Evolutionary conservation across 2,329 filamentous ascomycete genomes (phyloP).

Genomic region (Fonsecaea monophora): DNA sequence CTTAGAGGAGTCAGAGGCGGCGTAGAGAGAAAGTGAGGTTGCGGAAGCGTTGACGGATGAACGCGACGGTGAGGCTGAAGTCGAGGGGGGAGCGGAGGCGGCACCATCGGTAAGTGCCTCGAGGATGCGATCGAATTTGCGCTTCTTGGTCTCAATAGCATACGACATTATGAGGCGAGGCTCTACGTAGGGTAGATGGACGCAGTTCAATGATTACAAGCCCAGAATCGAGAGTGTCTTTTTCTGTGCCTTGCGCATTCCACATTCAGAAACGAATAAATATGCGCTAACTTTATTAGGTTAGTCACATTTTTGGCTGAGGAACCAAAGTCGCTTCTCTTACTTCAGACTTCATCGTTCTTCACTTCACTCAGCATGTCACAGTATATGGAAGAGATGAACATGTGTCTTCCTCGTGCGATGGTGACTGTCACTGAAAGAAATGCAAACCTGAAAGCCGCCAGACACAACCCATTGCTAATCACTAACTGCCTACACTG

Average conservation of each 20-base stretch:
- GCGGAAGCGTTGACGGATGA: constrained; percentile 32
- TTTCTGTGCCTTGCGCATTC: neutral
- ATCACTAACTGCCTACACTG: neutral
- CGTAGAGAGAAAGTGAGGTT: constrained; percentile 24
- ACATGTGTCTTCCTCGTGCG: neutral
- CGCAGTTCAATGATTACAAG: neutral
- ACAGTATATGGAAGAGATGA: neutral
- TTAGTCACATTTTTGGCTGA: neutral
- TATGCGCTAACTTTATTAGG: constrained; percentile 2
- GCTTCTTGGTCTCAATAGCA: constrained; percentile 55
- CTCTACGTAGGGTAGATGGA: neutral
- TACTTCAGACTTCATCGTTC: no score
- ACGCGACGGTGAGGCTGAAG: constrained; percentile 17
- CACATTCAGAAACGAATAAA: constrained; percentile 7
- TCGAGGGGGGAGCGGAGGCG: constrained; percentile 14
- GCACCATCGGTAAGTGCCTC: constrained; percentile 47
- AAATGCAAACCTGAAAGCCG: neutral
- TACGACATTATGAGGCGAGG: constrained; percentile 42
- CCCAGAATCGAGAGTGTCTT: neutral
- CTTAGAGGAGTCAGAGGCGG: constrained; percentile 37
- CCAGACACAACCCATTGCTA: neutral
- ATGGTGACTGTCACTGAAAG: neutral
- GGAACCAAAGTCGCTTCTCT: neutral
- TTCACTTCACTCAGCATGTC: neutral
- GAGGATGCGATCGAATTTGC: constrained; percentile 56